Evolutionary conservation across 495 filamentous ascomycete genomes (phyloP).

Genomic region (Lasiosphaeria hispida): DNA sequence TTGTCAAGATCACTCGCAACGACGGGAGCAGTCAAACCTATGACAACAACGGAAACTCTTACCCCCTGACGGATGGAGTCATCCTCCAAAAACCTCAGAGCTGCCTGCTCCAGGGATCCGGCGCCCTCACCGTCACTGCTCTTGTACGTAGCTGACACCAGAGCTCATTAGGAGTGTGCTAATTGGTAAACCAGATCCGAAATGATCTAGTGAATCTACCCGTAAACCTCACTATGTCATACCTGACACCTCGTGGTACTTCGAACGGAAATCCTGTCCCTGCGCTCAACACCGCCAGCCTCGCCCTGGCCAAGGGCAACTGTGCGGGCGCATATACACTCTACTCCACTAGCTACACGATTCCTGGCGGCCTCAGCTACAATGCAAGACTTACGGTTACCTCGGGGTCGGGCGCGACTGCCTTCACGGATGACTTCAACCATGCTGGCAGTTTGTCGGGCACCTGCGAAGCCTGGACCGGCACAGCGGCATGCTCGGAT

Average conservation of each 20-base stretch:
- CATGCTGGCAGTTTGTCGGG: conserved; percentile 39
- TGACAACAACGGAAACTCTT: conserved; percentile 49
- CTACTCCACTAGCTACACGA: conserved; percentile 47
- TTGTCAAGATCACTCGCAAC: conserved; percentile 38
- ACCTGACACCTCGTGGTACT: conserved; percentile 45
- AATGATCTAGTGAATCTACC: conserved; percentile 44
- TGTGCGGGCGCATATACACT: conserved; percentile 54
- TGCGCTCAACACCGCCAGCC: conserved; percentile 38
- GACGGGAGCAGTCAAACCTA: conserved; percentile 39
- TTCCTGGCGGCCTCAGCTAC: conserved; percentile 44
- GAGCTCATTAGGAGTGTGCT: background rate
- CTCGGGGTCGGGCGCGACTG: conserved; percentile 35
- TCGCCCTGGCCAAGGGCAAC: conserved; percentile 47
- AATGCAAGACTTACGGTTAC: conserved; percentile 50
- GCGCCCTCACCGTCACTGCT: conserved; percentile 41
- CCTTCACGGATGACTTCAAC: conserved; percentile 39
- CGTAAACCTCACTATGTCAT: conserved; percentile 43
- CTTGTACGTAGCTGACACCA: conserved; percentile 26
- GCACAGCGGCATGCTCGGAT: conserved; percentile 22
- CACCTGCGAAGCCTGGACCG: conserved; percentile 36
- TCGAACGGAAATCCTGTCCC: conserved; percentile 48
- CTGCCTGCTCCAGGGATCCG: conserved; percentile 41
- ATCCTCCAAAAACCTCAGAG: conserved; percentile 47
- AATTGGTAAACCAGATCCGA: conserved; percentile 39
- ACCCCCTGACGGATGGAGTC: conserved; percentile 43